Conservation (phyloP, 83 land plant genomes). For the Larix sibirica region DNA sequence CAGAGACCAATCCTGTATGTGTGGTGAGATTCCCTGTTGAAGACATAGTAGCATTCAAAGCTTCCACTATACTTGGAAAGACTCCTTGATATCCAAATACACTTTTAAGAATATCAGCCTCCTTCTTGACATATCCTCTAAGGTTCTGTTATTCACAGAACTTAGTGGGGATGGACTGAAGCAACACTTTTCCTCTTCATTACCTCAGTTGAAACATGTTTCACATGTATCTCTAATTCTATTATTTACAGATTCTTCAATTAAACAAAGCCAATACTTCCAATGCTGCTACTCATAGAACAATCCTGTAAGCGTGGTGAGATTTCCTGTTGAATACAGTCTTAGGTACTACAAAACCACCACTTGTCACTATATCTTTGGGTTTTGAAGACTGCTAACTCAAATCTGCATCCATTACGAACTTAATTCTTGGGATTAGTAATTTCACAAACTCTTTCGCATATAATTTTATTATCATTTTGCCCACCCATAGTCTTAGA, state of each 20-base stretch:
- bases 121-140: no score
- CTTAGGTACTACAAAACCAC: background rate
- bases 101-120: no score
- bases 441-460: background rate
- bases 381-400: background rate
- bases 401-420: background rate
- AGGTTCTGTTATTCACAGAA: no score
- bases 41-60: background rate
- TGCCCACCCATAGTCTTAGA: background rate
- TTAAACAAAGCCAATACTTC: background rate
- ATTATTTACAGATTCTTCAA: background rate
- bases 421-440: background rate
- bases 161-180: background rate
- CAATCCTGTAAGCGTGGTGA: background rate
- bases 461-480: background rate
- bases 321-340: background rate
- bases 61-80: no score
- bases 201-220: background rate
- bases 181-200: background rate
- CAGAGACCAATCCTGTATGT: conserved; percentile 3
- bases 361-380: background rate
- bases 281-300: background rate
- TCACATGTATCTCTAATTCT: background rate
- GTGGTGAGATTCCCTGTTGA: background rate
- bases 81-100: no score